Conservation (phyloP, 306 rosid genomes). For the Cicer chorassanicum region DNA sequence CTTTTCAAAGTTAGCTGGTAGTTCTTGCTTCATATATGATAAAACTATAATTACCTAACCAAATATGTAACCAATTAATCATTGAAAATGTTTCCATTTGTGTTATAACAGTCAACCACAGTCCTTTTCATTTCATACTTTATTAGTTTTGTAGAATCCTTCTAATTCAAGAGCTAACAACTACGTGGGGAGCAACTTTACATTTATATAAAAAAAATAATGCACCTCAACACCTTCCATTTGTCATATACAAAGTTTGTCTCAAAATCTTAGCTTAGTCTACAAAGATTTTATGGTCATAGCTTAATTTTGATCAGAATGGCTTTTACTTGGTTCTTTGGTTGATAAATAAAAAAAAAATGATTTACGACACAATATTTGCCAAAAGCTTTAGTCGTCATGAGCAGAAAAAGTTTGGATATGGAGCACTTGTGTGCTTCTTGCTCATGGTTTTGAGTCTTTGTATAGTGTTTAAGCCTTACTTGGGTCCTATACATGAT, state of each 20-base stretch:
- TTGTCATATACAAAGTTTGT: constrained; percentile 45
- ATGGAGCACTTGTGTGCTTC: constrained; percentile 75
- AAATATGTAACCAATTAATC: constrained; percentile 42
- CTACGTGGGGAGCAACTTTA: constrained; percentile 68
- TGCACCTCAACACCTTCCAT: constrained; percentile 49
- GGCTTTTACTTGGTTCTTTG: constrained; percentile 18
- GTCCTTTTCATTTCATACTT: constrained; percentile 58
- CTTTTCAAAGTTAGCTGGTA: constrained; percentile 59
- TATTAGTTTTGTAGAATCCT: constrained; percentile 46
- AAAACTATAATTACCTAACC: constrained; percentile 37
- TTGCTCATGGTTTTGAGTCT: constrained; percentile 59
- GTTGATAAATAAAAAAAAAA: constrained; percentile 28
- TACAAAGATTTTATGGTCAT: constrained; percentile 22
- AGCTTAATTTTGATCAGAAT: constrained; percentile 26
- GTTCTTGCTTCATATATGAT: constrained; percentile 40
- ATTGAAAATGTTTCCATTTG: constrained; percentile 46
- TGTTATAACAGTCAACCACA: constrained; percentile 60
- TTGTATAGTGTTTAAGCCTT: constrained; percentile 75
- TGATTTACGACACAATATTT: constrained; percentile 66
- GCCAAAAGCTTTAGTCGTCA: constrained; percentile 81
- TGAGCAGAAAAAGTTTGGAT: constrained; percentile 77
- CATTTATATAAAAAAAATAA: constrained; percentile 42
- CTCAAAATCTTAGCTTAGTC: constrained; percentile 45
- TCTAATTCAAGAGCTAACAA: constrained; percentile 51
- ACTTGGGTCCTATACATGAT: constrained; percentile 60